Evolutionary conservation across 176 grass and related monocot species (phyloP).

Genomic region (Phragmites australis): DNA sequence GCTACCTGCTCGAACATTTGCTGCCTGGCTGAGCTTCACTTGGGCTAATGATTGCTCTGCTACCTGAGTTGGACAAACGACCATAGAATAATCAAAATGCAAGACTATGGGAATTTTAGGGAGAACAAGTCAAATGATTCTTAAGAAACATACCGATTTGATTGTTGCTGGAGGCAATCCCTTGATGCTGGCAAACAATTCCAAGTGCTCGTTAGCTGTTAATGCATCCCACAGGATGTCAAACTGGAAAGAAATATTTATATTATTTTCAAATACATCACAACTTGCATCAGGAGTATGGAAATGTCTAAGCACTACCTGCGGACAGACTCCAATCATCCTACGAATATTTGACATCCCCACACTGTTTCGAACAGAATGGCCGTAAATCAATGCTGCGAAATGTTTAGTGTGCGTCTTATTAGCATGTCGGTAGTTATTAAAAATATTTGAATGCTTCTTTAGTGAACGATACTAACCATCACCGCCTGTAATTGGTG

Average conservation of each 20-base stretch:
- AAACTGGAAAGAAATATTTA: slow-evolving; percentile 56
- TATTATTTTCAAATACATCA: slow-evolving; percentile 21
- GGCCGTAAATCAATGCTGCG: slow-evolving; percentile 81
- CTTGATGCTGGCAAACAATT: slow-evolving; percentile 95
- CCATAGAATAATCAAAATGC: slow-evolving; percentile 20
- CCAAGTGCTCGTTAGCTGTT: slow-evolving; percentile 82
- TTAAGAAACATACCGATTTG: slow-evolving; percentile 58
- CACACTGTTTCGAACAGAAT: slow-evolving; percentile 73
- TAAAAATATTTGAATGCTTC: background rate
- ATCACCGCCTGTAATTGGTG: slow-evolving; percentile 87
- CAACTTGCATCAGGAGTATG: background rate
- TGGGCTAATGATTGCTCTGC: slow-evolving; percentile 77
- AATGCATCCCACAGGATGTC: slow-evolving; percentile 97
- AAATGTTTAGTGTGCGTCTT: slow-evolving; percentile 21
- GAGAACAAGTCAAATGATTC: slow-evolving; percentile 4
- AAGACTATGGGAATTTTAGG: slow-evolving; percentile 18
- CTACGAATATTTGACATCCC: slow-evolving; percentile 92
- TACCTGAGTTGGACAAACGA: slow-evolving; percentile 50
- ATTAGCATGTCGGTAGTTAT: slow-evolving; percentile 33
- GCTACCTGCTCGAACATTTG: slow-evolving; percentile 84
- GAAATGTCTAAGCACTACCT: slow-evolving; percentile 52
- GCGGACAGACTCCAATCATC: slow-evolving; percentile 95
- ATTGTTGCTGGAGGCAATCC: slow-evolving; percentile 76
- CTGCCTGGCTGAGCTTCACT: slow-evolving; percentile 84
- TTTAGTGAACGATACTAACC: slow-evolving; percentile 48